Evolutionary conservation across 2,329 filamentous ascomycete species (phyloP).

Genomic region (Sordariomycetes sp.): DNA sequence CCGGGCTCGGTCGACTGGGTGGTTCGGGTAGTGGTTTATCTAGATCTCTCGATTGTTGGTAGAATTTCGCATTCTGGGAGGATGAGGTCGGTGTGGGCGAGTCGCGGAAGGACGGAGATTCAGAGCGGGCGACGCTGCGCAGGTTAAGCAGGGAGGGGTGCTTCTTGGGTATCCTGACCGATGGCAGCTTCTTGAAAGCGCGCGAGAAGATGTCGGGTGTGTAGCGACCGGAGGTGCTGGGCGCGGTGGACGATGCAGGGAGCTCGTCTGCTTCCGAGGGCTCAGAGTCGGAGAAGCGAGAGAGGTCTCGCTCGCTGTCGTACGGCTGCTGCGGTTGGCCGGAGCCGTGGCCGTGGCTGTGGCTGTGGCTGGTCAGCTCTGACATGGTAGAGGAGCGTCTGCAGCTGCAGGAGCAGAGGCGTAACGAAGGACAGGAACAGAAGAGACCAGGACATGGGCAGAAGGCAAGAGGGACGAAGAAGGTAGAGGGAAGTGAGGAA

Average conservation of each 20-base stretch:
- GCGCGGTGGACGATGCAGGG: slow-evolving; percentile 13
- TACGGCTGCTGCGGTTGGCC: not conserved
- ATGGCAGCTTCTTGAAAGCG: slow-evolving; percentile 38
- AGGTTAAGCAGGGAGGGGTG: slow-evolving; percentile 24
- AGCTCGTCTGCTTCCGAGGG: slow-evolving; percentile 1
- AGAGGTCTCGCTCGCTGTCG: no score
- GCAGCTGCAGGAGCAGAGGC: no score
- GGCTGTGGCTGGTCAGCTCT: slow-evolving; percentile 4
- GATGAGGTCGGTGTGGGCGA: not conserved
- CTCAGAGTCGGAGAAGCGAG: slow-evolving; percentile 7
- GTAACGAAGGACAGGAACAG: no score
- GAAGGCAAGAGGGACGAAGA: not conserved
- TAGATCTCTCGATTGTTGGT: slow-evolving; percentile 45
- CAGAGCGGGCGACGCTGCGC: not conserved
- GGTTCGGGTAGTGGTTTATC: slow-evolving; percentile 48
- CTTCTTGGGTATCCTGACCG: slow-evolving; percentile 17
- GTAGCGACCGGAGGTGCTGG: slow-evolving; percentile 17
- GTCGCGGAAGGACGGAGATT: slow-evolving; percentile 1
- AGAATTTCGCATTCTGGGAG: slow-evolving; percentile 41
- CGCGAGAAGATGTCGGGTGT: slow-evolving; percentile 39
- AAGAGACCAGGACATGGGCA: not conserved
- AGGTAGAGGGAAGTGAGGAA: not conserved
- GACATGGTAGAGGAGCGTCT: slow-evolving; percentile 4
- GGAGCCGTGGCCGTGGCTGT: not conserved
- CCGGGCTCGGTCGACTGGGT: slow-evolving; percentile 19